Evolutionary conservation across 2,329 filamentous ascomycete genomes (phyloP), one percentile per base, ranked within the genome.

Genomic region (Parasarocladium wereldwijsianum): DNA sequence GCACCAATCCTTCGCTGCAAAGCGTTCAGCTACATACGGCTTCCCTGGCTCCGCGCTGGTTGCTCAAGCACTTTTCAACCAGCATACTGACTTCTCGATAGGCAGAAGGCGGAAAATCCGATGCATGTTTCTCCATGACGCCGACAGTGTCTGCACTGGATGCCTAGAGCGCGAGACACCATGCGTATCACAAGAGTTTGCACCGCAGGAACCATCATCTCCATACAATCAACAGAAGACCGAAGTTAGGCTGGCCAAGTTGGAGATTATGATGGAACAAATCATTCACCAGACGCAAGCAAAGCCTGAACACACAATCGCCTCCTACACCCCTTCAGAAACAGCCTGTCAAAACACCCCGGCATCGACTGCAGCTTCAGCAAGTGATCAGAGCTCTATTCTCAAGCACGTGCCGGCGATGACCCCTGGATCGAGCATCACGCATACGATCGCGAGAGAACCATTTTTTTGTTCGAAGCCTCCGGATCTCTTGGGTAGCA

Each of bases 101-200:
- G 48, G 48, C 20, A 46, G 48, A 9, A 56, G 64, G 27, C 58
- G 66, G 26, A 73, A 73, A 44, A 57, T 64, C 15, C 54, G 55
- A 8, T 73, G 68, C 42, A 57, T 57, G 11, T 64, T 64, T 39
- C 45, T 46, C 21, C 41, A 50, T 4, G 44, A 55, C 4, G 47
- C 51, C 8, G 57, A 61, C 9, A 29, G 48, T 4, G 38, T 57
- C 2, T 72, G 67, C 34, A 44, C 55, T 17, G 56, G 54, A 4
- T 72, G 67, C 41, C 43, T 50, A 8, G 45, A 54, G 11, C 55
- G 64, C 2, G 46, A 52, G 5, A 43, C 51, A 4, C 36, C 35
- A 27, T 66, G 64, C 32, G 32, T 66, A 17, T 55, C 60, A 19
- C 64, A 69, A 32, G 62, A 66, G 34, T 57, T 58, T 29, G 50